Conservation (phyloP, 228 moss, liverwort and hornwort species). For the Sphagnum magellanicum region DNA sequence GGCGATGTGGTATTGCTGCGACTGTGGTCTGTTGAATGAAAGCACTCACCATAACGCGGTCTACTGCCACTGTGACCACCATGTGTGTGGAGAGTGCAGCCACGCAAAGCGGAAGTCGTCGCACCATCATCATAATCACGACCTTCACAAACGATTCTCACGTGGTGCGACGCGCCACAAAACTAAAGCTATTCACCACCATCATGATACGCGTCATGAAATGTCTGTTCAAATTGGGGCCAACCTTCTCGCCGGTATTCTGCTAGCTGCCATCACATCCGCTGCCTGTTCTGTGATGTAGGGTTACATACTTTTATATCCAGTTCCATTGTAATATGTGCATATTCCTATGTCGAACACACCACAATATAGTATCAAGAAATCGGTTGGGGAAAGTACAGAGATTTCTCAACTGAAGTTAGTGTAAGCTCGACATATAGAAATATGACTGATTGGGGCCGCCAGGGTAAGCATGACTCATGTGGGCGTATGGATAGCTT, state of each 20-base stretch:
- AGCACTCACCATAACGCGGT: not conserved
- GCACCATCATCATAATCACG: not conserved
- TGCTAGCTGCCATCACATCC: not conserved
- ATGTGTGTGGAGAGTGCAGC: not conserved
- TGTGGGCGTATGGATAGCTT: no score
- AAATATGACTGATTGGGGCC: no score
- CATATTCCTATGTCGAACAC: no score
- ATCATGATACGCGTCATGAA: not conserved
- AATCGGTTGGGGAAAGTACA: no score
- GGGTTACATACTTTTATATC: not conserved
- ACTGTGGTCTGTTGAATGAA: not conserved
- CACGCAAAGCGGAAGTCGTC: not conserved
- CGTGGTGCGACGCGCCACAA: not conserved
- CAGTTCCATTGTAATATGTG: not conserved
- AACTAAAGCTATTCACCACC: not conserved
- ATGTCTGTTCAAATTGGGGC: not conserved
- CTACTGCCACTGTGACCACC: not conserved
- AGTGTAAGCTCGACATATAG: no score
- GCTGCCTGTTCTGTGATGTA: not conserved
- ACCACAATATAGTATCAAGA: no score
- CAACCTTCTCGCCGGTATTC: not conserved
- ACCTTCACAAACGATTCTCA: not conserved
- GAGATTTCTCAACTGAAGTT: no score
- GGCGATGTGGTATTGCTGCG: constrained; percentile 2
- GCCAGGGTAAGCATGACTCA: no score